Conservation (phyloP, 2,329 filamentous ascomycete species). For the Xylaria sp. region DNA sequence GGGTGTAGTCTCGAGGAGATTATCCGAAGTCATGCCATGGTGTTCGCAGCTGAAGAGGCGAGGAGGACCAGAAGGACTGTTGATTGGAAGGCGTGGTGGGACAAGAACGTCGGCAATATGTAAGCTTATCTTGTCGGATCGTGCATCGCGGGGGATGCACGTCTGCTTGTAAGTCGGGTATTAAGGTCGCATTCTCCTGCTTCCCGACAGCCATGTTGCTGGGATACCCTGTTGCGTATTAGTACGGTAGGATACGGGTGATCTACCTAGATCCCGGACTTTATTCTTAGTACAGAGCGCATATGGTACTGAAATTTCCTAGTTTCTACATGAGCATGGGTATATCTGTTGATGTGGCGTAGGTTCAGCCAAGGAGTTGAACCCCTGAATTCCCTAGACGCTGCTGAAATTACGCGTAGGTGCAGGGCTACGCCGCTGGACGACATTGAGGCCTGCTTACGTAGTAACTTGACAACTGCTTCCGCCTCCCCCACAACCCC, state of each 20-base stretch:
- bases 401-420: neutral
- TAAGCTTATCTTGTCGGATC: slow-evolving; percentile 8
- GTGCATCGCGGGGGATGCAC: neutral
- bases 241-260: neutral
- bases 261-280: neutral
- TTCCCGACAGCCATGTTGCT: neutral
- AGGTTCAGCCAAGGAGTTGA: neutral
- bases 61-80: slow-evolving; percentile 75
- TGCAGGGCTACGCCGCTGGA: neutral
- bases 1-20: slow-evolving; percentile 88
- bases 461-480: neutral
- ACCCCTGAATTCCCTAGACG: neutral
- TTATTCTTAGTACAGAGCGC: neutral
- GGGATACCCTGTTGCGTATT: neutral
- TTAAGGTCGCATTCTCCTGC: slow-evolving; percentile 2
- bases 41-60: slow-evolving; percentile 94
- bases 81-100: slow-evolving; percentile 83
- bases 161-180: neutral
- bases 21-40: slow-evolving; percentile 88
- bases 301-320: neutral
- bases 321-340: neutral
- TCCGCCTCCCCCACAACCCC: neutral
- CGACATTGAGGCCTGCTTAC: neutral
- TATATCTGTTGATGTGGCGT: neutral
- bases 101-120: slow-evolving; percentile 56